Percentiles rank a stretch among this genome's conserved stretches.
phyloP scores from a whole-genome alignment of 2,329 filamentous ascomycete genomes.

The Paracoccidioides lutzii region DNA sequence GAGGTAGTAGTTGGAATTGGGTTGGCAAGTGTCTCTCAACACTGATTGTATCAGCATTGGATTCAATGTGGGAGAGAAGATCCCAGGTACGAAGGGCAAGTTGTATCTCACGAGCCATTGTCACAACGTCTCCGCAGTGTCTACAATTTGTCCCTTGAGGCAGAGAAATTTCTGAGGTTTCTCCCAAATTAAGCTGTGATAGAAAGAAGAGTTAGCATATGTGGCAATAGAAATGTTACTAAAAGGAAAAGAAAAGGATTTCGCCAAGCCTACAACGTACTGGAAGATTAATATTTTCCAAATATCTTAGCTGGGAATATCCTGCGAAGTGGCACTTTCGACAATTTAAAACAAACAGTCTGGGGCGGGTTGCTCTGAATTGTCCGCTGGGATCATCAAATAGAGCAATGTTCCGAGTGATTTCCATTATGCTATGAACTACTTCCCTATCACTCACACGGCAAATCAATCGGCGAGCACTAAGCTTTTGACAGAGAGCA shows the following conservation, averaged over 20 bases:
- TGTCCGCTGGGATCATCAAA: constrained; percentile 26
- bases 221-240: background rate
- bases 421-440: constrained; percentile 25
- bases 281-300: constrained; percentile 16
- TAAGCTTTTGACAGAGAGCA: constrained; percentile 22
- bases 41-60: constrained; percentile 27
- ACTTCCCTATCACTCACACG: constrained; percentile 31
- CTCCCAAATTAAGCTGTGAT: constrained; percentile 6
- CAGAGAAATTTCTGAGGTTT: constrained; percentile 8
- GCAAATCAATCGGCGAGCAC: constrained; percentile 24
- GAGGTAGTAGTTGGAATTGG: constrained; percentile 23
- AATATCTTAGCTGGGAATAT: constrained; percentile 22
- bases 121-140: constrained; percentile 23
- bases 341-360: constrained; percentile 28
- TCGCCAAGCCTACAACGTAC: background rate
- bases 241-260: background rate
- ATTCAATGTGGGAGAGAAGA: constrained; percentile 24
- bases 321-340: constrained; percentile 25
- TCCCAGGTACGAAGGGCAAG: constrained; percentile 27
- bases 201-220: background rate
- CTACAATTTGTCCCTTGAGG: constrained; percentile 21
- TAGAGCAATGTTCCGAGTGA: constrained; percentile 23
- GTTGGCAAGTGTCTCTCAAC: constrained; percentile 27
- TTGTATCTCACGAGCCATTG: constrained; percentile 27
- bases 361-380: constrained; percentile 18